Conservation (phyloP, 2,329 filamentous ascomycete species). For the Alternaria metachromatica region DNA sequence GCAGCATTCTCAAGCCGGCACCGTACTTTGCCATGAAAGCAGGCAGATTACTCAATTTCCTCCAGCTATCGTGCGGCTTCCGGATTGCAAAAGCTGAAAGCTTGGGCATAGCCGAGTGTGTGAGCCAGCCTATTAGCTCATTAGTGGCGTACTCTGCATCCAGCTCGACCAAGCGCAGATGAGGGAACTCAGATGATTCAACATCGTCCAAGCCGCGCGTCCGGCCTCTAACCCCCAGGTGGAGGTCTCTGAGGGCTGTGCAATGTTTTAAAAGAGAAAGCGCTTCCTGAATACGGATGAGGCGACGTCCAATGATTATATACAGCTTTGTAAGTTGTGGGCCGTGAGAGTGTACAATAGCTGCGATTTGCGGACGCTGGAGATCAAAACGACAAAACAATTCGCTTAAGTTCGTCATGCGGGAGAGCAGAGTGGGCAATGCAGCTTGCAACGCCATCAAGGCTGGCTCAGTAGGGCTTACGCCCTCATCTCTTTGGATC, state of each 20-base stretch:
- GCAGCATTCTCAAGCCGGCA: not conserved
- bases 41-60: not conserved
- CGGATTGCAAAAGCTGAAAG: not conserved
- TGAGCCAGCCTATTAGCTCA: not conserved
- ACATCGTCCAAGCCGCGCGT: not conserved
- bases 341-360: not conserved
- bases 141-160: not conserved
- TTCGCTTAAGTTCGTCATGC: not conserved
- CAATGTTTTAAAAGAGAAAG: not conserved
- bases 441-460: not conserved
- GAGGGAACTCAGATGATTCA: not conserved
- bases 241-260: not conserved
- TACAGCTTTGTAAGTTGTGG: not conserved
- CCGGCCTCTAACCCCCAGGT: not conserved
- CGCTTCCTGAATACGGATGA: not conserved
- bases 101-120: not conserved
- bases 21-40: constrained; percentile 1
- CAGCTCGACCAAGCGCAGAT: not conserved
- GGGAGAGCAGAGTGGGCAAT: not conserved
- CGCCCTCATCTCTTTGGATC: not conserved
- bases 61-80: not conserved
- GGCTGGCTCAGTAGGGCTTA: not conserved
- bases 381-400: not conserved
- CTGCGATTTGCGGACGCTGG: not conserved
- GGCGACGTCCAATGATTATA: not conserved